Evolutionary conservation across 768 basidiomycete genomes (phyloP).

Genomic region (Rubroboletus satanas): DNA sequence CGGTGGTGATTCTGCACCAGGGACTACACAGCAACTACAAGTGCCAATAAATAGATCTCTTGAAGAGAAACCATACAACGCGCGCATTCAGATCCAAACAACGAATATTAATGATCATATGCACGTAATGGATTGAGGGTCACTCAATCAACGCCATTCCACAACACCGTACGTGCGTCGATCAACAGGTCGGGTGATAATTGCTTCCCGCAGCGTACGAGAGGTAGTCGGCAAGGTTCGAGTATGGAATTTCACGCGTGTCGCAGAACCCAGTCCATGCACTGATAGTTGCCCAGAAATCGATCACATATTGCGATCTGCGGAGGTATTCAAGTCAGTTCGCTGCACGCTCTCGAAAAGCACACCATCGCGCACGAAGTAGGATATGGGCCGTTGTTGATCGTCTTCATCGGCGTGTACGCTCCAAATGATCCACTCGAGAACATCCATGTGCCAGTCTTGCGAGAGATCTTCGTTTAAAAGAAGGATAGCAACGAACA

Average conservation of each 20-base stretch:
- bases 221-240: conserved; percentile 23
- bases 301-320: conserved; percentile 19
- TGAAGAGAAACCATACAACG: background rate
- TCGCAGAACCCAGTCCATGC: conserved; percentile 26
- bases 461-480: background rate
- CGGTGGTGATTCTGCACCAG: background rate
- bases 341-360: background rate
- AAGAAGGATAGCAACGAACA: background rate
- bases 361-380: conserved; percentile 8
- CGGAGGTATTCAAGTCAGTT: background rate
- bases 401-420: background rate
- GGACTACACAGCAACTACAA: background rate
- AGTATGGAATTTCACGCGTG: conserved; percentile 20
- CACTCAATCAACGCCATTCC: background rate
- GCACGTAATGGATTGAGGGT: background rate
- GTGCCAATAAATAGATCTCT: background rate
- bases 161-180: background rate
- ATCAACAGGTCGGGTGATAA: conserved; percentile 16
- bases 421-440: conserved; percentile 7
- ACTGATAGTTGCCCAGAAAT: conserved; percentile 19
- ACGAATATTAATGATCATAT: background rate
- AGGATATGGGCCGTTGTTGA: conserved; percentile 18
- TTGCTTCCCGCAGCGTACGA: conserved; percentile 18
- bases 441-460: conserved; percentile 17
- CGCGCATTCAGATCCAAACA: background rate